Conservation (phyloP, 2,329 filamentous ascomycete species). For the Sclerotinia trifoliorum region DNA sequence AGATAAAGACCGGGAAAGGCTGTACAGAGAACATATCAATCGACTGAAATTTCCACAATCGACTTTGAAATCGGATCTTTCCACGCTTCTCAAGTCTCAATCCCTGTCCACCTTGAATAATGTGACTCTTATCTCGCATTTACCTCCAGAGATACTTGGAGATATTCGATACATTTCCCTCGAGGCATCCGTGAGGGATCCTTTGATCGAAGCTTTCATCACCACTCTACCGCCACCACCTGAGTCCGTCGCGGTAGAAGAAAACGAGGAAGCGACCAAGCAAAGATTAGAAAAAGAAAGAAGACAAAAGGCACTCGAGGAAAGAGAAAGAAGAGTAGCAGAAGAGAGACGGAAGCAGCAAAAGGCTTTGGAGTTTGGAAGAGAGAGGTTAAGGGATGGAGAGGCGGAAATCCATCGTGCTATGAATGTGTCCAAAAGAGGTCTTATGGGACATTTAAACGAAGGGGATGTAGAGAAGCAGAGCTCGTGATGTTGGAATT, state of each 20-base stretch:
- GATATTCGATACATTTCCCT: conserved; percentile 72
- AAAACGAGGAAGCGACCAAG: conserved; percentile 52
- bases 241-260: conserved; percentile 45
- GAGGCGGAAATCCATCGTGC: conserved; percentile 67
- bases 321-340: conserved; percentile 60
- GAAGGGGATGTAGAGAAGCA: conserved; percentile 24
- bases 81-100: conserved; percentile 60
- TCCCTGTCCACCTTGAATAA: conserved; percentile 60
- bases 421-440: conserved; percentile 66
- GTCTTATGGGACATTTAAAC: conserved; percentile 60
- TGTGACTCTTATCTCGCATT: conserved; percentile 52
- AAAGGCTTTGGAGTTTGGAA: conserved; percentile 58
- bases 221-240: conserved; percentile 61
- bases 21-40: conserved; percentile 72
- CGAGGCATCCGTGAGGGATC: conserved; percentile 58
- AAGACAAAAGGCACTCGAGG: conserved; percentile 65
- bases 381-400: conserved; percentile 61
- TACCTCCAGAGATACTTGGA: conserved; percentile 61
- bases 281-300: conserved; percentile 54
- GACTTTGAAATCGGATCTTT: conserved; percentile 68
- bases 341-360: conserved; percentile 62
- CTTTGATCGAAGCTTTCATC: conserved; percentile 65
- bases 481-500: neutral
- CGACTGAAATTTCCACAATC: conserved; percentile 64
- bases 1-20: conserved; percentile 77